phyloP scores from a whole-genome alignment of 2,329 filamentous ascomycete species.

The Colletotrichum scovillei region DNA sequence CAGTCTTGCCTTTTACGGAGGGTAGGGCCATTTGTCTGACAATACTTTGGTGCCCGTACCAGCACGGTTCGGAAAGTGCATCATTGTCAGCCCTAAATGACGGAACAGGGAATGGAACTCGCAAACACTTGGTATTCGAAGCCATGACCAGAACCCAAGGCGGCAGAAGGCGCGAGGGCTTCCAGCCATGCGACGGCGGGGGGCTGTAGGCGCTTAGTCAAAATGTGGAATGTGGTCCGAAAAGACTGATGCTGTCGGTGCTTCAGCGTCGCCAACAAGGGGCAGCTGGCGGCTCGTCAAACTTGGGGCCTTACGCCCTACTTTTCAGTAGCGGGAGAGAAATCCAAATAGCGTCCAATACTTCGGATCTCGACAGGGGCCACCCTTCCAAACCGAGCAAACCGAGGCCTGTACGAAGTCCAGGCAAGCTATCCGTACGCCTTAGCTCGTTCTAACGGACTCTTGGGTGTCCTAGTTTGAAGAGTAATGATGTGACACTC shows the following conservation, averaged over 20 bases:
- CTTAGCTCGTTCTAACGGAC: not conserved
- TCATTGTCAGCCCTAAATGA: not conserved
- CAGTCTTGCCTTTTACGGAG: not conserved
- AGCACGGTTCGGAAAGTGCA: not conserved
- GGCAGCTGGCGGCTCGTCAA: slow-evolving; percentile 8
- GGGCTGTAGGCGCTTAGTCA: not conserved
- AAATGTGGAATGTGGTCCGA: slow-evolving; percentile 2
- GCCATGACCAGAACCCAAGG: not conserved
- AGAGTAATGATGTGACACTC: not conserved
- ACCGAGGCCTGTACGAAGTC: not conserved
- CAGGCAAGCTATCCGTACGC: not conserved
- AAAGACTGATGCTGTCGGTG: slow-evolving; percentile 1
- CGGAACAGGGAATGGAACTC: not conserved
- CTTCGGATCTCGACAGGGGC: not conserved
- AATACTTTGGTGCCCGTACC: not conserved
- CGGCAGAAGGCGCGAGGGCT: not conserved
- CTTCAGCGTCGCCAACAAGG: not conserved
- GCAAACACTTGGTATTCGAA: not conserved
- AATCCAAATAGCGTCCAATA: not conserved
- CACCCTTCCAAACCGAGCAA: not conserved
- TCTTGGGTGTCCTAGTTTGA: not conserved
- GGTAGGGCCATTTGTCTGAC: not conserved
- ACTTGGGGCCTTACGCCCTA: not conserved
- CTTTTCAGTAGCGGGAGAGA: not conserved
- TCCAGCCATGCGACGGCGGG: not conserved